Base-by-base conservation (phyloP, 2,329 filamentous ascomycete genomes). In the Aspergillus fructus region DNA sequence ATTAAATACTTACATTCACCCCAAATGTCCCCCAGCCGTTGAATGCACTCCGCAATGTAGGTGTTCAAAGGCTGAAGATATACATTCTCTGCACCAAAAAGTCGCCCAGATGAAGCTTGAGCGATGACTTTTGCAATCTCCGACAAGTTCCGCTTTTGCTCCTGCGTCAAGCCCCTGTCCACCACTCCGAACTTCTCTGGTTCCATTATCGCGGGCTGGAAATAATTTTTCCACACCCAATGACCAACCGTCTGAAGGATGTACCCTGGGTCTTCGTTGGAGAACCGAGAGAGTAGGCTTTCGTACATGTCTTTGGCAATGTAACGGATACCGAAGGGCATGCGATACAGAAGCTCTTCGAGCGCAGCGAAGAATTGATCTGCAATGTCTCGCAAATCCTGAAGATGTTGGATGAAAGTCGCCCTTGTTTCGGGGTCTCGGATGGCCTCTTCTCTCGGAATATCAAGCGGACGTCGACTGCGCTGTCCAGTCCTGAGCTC, bases 51-150 rank as follows among this genome's bases (percentile, higher is more conserved):
- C 17, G 84, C 86, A 47, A 99, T 83, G 72, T 96, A 97, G 49
- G 87, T 90, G 73, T 99, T 99, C 41, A 99, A 83, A 1, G 94
- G 94, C 68, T 97, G 93, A 6, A 99, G 82, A 72, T 97, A 97
- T 59, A 97, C 88, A 68, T 97, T 96, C 57, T 97, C 94, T 2
- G 90, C 90, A 12, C 93, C 93, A 74, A 99, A 99, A 0, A 93
- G 83, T 61, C 91, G 87, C 1, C 93, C 93, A n/a, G 88, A 88
- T 13, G 90, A 89, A 51, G 96, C 87, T 74, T 99, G 96, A 33
- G 90, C 83, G 12, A 99, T 82, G 0, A 99, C 92, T 76, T 97
- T 97, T 58, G 89, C 87, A 19, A 99, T 92, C 72, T 97, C 93
- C 33, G 86, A 83, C 30, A 99, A 78, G 68, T 99, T 99, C 55